phyloP scores from a whole-genome alignment of 1,284 basidiomycete genomes.

The Salmacisia buchloeana region DNA sequence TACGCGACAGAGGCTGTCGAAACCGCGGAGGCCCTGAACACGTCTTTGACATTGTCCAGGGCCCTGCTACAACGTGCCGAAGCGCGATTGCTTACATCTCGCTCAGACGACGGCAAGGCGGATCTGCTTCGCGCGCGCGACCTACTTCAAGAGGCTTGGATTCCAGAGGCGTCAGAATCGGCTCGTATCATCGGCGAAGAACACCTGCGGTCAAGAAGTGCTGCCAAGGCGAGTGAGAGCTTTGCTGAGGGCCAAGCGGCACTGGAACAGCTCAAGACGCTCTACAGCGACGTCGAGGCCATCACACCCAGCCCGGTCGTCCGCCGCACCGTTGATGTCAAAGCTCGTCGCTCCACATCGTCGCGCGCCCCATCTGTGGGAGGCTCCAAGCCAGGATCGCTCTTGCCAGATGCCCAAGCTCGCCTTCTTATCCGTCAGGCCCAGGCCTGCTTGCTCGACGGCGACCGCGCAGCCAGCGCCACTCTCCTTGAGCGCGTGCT shows the following conservation, averaged over 20 bases:
- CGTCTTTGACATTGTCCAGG: constrained; percentile 22
- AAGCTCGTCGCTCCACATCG: no score
- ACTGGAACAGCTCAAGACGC: constrained; percentile 21
- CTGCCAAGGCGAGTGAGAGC: constrained; percentile 23
- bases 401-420: constrained; percentile 29
- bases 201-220: constrained; percentile 22
- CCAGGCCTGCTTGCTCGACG: constrained; percentile 28
- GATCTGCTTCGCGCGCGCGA: constrained; percentile 27
- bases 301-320: constrained; percentile 8
- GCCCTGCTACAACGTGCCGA: constrained; percentile 33
- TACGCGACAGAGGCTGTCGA: constrained; percentile 37
- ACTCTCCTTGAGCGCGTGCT: constrained; percentile 24
- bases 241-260: constrained; percentile 26
- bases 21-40: constrained; percentile 22
- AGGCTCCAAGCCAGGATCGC: no score
- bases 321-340: no score
- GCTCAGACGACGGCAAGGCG: constrained; percentile 20
- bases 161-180: constrained; percentile 25
- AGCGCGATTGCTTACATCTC: constrained; percentile 18
- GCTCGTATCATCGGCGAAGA: constrained; percentile 31
- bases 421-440: constrained; percentile 32
- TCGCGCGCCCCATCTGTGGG: no score
- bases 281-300: constrained; percentile 21
- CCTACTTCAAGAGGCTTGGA: constrained; percentile 24
- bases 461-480: constrained; percentile 18